Conservation (phyloP, 129 eudicot genomes). For the Silybum marianum region DNA sequence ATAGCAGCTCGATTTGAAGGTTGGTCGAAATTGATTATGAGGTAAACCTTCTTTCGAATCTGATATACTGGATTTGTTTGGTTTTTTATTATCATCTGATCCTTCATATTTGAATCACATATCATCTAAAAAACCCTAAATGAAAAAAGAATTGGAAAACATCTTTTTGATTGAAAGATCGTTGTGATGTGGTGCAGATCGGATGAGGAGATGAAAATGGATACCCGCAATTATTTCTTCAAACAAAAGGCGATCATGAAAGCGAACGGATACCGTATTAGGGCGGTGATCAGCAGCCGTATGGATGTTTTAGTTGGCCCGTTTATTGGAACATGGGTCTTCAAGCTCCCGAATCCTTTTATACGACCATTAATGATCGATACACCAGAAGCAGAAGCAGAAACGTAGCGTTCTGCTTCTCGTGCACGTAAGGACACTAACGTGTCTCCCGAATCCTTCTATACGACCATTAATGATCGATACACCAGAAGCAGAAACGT, state of each 20-base stretch:
- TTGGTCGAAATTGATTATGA: conserved; percentile 60
- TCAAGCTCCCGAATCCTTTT: conserved; percentile 49
- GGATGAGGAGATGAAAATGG: conserved; percentile 45
- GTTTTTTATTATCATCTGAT: no score
- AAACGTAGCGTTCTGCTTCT: not conserved
- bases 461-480: not conserved
- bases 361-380: not conserved
- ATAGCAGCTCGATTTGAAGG: conserved; percentile 44
- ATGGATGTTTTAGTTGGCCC: conserved; percentile 43
- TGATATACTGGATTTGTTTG: not conserved
- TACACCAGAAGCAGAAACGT: conserved; percentile 8
- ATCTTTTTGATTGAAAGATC: not conserved
- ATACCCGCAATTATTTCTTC: conserved; percentile 31
- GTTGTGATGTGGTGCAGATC: conserved; percentile 30
- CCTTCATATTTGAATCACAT: not conserved
- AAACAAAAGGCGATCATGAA: conserved; percentile 35
- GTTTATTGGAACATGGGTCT: conserved; percentile 22
- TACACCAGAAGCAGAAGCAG: conserved; percentile 16
- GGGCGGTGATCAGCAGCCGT: conserved; percentile 51
- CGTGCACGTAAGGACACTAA: not conserved
- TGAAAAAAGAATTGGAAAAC: not conserved
- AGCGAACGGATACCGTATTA: conserved; percentile 29
- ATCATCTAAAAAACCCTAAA: not conserved
- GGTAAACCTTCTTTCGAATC: conserved; percentile 27
- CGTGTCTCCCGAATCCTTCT: conserved; percentile 44